These are phyloP conservation scores for Malus hybrid DNA, from an alignment of 331 rosid species.

Conservation along the genomic window DNA sequence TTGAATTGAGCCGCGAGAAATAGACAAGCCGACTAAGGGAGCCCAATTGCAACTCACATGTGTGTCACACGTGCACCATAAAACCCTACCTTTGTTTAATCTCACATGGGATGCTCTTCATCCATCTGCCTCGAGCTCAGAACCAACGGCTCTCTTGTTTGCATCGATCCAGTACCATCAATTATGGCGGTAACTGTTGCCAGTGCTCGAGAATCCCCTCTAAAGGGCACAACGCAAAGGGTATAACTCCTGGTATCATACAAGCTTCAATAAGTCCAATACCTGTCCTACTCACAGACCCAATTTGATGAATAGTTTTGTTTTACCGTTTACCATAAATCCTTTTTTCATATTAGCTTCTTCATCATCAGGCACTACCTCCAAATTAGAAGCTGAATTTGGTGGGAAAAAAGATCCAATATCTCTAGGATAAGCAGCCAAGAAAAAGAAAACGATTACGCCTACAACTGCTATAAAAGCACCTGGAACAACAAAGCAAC, in stretches of 20 bases:
- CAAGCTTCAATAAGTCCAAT: slow-evolving; percentile 67
- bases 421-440: slow-evolving; percentile 71
- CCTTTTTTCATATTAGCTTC: slow-evolving; percentile 25
- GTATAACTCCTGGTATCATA: slow-evolving; percentile 69
- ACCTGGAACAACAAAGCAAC: slow-evolving; percentile 60
- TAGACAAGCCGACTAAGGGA: too few relatives aligned
- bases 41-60: too few relatives aligned
- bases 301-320: background rate
- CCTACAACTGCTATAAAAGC: slow-evolving; percentile 47
- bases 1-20: too few relatives aligned
- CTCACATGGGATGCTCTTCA: too few relatives aligned
- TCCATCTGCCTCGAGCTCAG: too few relatives aligned
- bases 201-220: slow-evolving; percentile 73
- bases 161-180: slow-evolving; percentile 73
- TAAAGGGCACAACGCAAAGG: slow-evolving; percentile 70
- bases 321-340: slow-evolving; percentile 3
- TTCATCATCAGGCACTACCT: slow-evolving; percentile 19
- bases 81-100: too few relatives aligned
- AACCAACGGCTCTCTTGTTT: too few relatives aligned
- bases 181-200: slow-evolving; percentile 85
- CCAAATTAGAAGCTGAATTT: slow-evolving; percentile 19
- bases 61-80: too few relatives aligned
- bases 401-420: slow-evolving; percentile 27
- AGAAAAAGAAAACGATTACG: slow-evolving; percentile 44
- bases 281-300: slow-evolving; percentile 32